These are phyloP conservation scores for Rubroshorea leprosula DNA, from an alignment of 345 rosid species.

Conservation along the genomic window DNA sequence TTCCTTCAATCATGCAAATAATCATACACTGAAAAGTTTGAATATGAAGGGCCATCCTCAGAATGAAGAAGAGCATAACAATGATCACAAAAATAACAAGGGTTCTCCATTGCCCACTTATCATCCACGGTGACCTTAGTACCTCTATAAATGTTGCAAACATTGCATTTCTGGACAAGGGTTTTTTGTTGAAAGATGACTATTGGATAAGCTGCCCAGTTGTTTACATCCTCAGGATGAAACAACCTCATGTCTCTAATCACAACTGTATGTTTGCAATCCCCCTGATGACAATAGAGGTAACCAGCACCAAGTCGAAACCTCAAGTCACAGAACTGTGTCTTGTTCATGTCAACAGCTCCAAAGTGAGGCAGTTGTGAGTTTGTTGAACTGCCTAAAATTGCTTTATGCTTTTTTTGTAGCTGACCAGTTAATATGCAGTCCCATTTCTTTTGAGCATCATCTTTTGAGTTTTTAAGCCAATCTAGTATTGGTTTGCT, in stretches of 20 bases:
- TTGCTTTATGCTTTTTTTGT: slow-evolving; percentile 43
- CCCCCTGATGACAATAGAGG: slow-evolving; percentile 94
- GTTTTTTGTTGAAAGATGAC: slow-evolving; percentile 38
- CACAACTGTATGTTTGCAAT: slow-evolving; percentile 76
- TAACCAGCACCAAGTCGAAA: slow-evolving; percentile 83
- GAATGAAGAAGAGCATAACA: slow-evolving; percentile 66
- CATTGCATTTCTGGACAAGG: slow-evolving; percentile 51
- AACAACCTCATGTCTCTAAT: slow-evolving; percentile 79
- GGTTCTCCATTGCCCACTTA: slow-evolving; percentile 66
- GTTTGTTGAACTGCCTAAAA: slow-evolving; percentile 35
- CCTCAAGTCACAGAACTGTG: slow-evolving; percentile 58
- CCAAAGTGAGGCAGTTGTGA: slow-evolving; percentile 49
- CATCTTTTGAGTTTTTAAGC: slow-evolving; percentile 65
- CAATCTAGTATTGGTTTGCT: slow-evolving; percentile 73
- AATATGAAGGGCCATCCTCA: slow-evolving; percentile 26
- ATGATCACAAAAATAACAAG: slow-evolving; percentile 69
- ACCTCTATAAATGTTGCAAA: slow-evolving; percentile 61
- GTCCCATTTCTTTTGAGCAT: slow-evolving; percentile 70
- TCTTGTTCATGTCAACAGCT: slow-evolving; percentile 50
- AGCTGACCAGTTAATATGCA: slow-evolving; percentile 52
- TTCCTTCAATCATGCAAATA: slow-evolving; percentile 35
- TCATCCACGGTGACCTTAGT: slow-evolving; percentile 51
- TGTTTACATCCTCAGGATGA: slow-evolving; percentile 67
- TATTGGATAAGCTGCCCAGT: slow-evolving; percentile 64
- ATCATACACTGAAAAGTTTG: slow-evolving; percentile 50